These are phyloP conservation scores for Lablab purpureus DNA, from an alignment of 306 rosid species.

Conservation along the genomic window DNA sequence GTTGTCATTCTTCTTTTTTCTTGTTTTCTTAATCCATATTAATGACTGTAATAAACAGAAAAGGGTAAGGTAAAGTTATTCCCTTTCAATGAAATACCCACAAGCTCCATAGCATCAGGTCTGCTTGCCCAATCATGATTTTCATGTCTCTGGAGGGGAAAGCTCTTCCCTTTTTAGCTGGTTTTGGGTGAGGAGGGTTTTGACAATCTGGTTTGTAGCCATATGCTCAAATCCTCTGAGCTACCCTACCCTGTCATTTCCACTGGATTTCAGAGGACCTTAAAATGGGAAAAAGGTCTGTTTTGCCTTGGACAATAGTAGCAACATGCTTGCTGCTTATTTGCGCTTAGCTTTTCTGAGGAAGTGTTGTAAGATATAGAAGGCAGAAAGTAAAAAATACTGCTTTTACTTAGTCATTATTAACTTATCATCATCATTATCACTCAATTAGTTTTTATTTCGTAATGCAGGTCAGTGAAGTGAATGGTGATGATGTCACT, in stretches of 20 bases:
- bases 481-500: conserved; percentile 78
- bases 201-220: background rate
- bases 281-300: background rate
- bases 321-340: conserved; percentile 13
- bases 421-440: background rate
- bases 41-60: background rate
- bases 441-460: conserved; percentile 30
- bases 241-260: background rate
- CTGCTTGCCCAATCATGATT: background rate
- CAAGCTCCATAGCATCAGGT: background rate
- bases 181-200: background rate
- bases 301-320: conserved; percentile 13
- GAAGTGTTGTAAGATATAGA: background rate
- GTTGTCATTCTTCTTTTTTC: background rate
- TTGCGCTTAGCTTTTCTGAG: background rate
- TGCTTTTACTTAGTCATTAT: background rate
- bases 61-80: background rate
- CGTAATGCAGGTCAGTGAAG: conserved; percentile 67
- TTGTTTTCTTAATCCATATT: background rate
- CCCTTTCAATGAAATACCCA: background rate
- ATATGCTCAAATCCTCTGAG: background rate
- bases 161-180: background rate
- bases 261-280: background rate
- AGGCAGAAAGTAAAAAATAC: background rate
- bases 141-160: background rate